These are phyloP conservation scores for Eragrostis nindensis DNA, from an alignment of 176 grass and related monocot genomes.

Conservation along the genomic window DNA sequence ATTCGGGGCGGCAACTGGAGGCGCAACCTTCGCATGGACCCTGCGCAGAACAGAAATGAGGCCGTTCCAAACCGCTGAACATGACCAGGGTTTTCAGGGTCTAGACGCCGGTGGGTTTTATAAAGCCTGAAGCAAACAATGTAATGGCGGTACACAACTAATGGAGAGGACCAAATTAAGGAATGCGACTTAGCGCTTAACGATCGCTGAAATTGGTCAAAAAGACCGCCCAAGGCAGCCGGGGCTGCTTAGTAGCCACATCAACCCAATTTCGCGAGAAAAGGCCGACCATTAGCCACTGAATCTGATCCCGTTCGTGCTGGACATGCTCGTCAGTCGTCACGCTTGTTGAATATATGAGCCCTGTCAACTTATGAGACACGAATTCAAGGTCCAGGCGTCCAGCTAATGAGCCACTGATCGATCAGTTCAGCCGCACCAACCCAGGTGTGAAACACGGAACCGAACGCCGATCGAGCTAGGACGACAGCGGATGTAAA, in stretches of 20 bases:
- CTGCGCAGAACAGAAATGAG: neutral
- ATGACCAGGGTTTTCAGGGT: neutral
- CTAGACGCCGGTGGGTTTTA: neutral
- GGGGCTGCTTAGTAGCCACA: neutral
- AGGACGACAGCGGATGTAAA: neutral
- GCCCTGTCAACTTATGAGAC: neutral
- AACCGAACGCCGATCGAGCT: neutral
- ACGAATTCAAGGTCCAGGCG: neutral
- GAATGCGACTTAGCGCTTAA: neutral
- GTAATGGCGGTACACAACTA: neutral
- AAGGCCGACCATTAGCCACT: too few relatives aligned
- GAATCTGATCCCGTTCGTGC: too few relatives aligned
- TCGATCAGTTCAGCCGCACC: neutral
- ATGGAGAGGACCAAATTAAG: neutral
- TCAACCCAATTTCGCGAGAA: too few relatives aligned
- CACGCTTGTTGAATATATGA: neutral
- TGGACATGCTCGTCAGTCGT: too few relatives aligned
- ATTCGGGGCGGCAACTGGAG: too few relatives aligned
- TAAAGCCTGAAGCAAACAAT: neutral
- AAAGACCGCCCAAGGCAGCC: neutral
- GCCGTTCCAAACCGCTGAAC: neutral
- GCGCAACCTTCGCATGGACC: neutral
- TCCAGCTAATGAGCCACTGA: constrained; percentile 7
- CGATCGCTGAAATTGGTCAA: neutral
- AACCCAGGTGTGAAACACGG: constrained; percentile 22